Conservation (phyloP, 129 eudicot species). For the Saposhnikovia divaricata region DNA sequence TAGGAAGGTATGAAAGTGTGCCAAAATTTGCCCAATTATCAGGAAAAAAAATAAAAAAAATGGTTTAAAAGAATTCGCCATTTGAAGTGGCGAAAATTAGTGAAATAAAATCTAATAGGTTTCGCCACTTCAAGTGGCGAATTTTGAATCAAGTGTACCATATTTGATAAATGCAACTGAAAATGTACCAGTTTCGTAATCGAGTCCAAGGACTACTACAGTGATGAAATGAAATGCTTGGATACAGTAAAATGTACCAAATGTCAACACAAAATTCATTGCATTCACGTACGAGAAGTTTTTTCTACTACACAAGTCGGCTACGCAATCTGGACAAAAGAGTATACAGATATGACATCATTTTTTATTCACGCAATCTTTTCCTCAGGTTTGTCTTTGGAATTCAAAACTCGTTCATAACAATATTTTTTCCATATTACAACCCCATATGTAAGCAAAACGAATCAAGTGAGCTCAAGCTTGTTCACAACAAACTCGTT, state of each 20-base stretch:
- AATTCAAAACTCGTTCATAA: not conserved
- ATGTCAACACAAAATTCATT: slow-evolving; percentile 12
- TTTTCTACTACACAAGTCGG: not conserved
- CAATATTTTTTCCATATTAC: not conserved
- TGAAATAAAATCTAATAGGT: no score
- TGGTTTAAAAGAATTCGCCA: no score
- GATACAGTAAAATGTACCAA: not conserved
- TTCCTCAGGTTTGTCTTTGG: not conserved
- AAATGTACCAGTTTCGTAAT: no score
- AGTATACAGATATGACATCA: not conserved
- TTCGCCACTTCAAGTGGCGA: no score
- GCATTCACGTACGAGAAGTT: not conserved
- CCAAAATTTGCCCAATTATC: no score
- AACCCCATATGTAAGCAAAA: not conserved
- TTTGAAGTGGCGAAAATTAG: no score
- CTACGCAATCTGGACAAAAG: not conserved
- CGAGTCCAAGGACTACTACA: no score
- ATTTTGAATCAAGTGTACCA: no score
- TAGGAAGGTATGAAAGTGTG: no score
- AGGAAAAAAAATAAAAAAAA: no score
- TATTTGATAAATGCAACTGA: no score
- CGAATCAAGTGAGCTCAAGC: slow-evolving; percentile 1
- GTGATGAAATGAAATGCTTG: not conserved
- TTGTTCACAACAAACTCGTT: not conserved
- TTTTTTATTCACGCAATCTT: not conserved